A percentile compares a stretch with the other conserved stretches of the same genome.
phyloP scores from a whole-genome alignment of 2,329 filamentous ascomycete genomes.

The Drechslera avenae region DNA sequence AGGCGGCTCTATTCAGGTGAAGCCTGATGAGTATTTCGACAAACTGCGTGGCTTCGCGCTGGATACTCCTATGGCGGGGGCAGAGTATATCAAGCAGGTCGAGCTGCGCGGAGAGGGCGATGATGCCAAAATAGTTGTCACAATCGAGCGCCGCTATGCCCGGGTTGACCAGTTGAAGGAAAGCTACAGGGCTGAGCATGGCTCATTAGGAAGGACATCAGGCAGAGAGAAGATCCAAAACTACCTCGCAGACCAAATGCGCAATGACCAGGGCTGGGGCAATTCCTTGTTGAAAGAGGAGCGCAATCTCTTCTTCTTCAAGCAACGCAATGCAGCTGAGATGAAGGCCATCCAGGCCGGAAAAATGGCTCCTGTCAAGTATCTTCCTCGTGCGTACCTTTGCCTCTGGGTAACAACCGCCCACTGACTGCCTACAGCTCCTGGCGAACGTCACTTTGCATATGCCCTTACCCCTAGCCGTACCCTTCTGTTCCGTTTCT shows the following conservation, averaged over 20 bases:
- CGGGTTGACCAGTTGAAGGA: slow-evolving; percentile 25
- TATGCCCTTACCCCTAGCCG: slow-evolving; percentile 69
- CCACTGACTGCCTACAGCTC: slow-evolving; percentile 48
- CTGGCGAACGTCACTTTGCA: slow-evolving; percentile 58
- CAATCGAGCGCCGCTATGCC: slow-evolving; percentile 60
- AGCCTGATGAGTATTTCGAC: slow-evolving; percentile 14
- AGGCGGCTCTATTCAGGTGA: slow-evolving; percentile 71
- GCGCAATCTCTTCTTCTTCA: slow-evolving; percentile 69
- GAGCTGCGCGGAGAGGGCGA: slow-evolving; percentile 57
- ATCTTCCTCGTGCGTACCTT: slow-evolving; percentile 42
- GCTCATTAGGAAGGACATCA: neutral
- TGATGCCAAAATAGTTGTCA: slow-evolving; percentile 62
- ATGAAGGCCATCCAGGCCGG: too few relatives aligned
- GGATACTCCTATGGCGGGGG: slow-evolving; percentile 33
- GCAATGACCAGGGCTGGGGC: slow-evolving; percentile 19
- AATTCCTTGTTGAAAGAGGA: slow-evolving; percentile 60
- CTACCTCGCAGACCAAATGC: slow-evolving; percentile 11
- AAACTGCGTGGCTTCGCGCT: slow-evolving; percentile 12
- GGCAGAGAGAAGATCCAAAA: neutral
- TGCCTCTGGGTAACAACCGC: neutral
- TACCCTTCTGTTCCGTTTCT: slow-evolving; percentile 84
- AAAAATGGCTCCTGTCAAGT: slow-evolving; percentile 41
- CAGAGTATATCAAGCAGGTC: slow-evolving; percentile 55
- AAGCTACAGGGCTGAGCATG: neutral
- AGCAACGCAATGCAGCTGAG: slow-evolving; percentile 52